Evolutionary conservation across 2,329 filamentous ascomycete genomes (phyloP).

Genomic region (Chalaropsis ovoidea): DNA sequence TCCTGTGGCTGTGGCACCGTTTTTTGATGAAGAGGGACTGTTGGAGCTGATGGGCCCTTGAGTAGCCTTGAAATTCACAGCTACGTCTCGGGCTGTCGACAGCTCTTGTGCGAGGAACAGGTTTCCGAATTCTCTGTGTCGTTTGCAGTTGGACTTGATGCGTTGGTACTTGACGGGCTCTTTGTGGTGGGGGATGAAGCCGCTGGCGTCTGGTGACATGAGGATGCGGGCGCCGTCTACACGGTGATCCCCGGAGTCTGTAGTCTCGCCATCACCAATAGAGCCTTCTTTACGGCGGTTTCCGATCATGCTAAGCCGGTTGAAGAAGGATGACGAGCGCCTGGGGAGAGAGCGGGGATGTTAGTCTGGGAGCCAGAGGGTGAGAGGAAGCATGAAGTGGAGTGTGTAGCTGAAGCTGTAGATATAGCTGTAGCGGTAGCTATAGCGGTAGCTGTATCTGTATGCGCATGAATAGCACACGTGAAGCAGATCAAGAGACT

Average conservation of each 20-base stretch:
- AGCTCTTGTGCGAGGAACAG: conserved; percentile 89
- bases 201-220: conserved; percentile 44
- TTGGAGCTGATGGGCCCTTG: background rate
- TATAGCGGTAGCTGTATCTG: too few relatives aligned
- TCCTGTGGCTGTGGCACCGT: conserved; percentile 30
- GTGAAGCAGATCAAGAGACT: background rate
- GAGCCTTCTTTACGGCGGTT: conserved; percentile 21
- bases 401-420: too few relatives aligned
- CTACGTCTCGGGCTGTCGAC: conserved; percentile 33
- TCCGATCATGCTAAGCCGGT: conserved; percentile 58
- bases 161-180: conserved; percentile 87
- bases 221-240: conserved; percentile 66
- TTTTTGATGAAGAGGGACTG: conserved; percentile 28
- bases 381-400: too few relatives aligned
- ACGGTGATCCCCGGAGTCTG: conserved; percentile 57
- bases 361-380: background rate
- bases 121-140: conserved; percentile 67
- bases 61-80: conserved; percentile 20
- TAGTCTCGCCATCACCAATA: conserved; percentile 60
- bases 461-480: background rate
- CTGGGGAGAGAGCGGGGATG: conserved; percentile 36
- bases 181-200: conserved; percentile 78
- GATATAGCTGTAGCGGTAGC: too few relatives aligned
- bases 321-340: conserved; percentile 84
- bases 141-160: conserved; percentile 71